Evolutionary conservation across 805 yeast genomes (phyloP), one percentile per base, ranked within the genome.

Genomic region (Candida adriatica): DNA sequence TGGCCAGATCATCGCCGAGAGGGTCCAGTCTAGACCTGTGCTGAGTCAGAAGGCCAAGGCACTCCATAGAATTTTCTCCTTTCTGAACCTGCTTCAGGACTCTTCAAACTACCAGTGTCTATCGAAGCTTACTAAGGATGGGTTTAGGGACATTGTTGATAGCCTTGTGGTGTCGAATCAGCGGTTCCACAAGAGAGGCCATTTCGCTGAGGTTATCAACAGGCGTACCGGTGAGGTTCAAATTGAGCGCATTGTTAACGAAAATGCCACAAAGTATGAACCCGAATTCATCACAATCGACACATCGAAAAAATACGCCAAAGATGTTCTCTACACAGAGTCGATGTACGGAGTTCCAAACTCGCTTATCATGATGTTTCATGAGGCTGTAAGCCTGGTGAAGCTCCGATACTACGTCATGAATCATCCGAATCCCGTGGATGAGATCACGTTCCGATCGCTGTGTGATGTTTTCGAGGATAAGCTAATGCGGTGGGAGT

Each of bases 261-360:
- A 8, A 24, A 32, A 13, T 13, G 38, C 10, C 30, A 36, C 19
- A 8, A 39, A 36, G 6, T 45, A 47, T 35, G 45, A 56, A 3
- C 66, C 68, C 11, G 53, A 53, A 6, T 69, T 71, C 38, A 62
- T 64, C 16, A 71, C 62, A 39, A 43, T 41, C 18, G 34, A 27
- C 1, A 37, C 43, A 15, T 36, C 60, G 56, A 29, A 62, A 62
- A 16, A 62, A 48, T 40, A 61, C 18, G 51, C 63, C 51, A 61
- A 54, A 38, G 73, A 69, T 22, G 71, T 71, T 39, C 77, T 87
- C 7, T 19, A 19, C 22, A 78, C 88, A 1, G 94, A 82, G 53
- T 83, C 88, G 0, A 61, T 85, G 30, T 85, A 83, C 51, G 95
- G 95, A 1, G 60, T 86, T 34, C 95, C 95, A 6, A 84, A 82